Percentiles rank a stretch among this genome's conserved stretches.
phyloP scores from a whole-genome alignment of 148 eudicot genomes.

The Bassia scoparia region DNA sequence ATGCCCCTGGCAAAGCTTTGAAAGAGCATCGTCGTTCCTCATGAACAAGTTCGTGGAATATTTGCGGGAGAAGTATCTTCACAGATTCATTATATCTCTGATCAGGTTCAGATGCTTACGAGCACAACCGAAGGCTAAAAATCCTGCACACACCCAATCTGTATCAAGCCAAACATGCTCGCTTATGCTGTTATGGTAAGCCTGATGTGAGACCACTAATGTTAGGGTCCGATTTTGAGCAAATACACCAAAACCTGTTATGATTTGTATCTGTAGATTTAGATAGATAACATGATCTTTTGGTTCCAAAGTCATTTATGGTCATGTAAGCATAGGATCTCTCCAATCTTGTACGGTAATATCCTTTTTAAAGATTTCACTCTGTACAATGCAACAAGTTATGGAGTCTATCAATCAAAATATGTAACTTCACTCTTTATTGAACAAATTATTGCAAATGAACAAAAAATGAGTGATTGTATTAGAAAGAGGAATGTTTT shows the following conservation, averaged over 20 bases:
- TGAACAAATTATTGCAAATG: too few species aligned
- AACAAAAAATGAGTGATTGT: too few species aligned
- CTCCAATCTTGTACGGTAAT: slow-evolving; percentile 3
- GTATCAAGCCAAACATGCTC: slow-evolving; percentile 98
- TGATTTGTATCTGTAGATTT: slow-evolving; percentile 29
- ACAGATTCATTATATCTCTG: slow-evolving; percentile 78
- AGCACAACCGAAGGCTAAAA: slow-evolving; percentile 79
- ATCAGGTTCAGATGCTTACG: slow-evolving; percentile 80
- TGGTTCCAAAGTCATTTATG: not conserved
- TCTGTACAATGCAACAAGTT: not conserved
- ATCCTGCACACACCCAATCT: slow-evolving; percentile 84
- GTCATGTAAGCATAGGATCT: slow-evolving; percentile 15
- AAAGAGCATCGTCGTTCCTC: slow-evolving; percentile 77
- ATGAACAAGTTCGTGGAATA: slow-evolving; percentile 96
- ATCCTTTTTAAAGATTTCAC: not conserved
- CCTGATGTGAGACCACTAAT: slow-evolving; percentile 90
- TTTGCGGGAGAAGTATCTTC: slow-evolving; percentile 75
- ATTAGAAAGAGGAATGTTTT: too few species aligned
- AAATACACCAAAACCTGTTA: slow-evolving; percentile 65
- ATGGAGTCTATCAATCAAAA: too few species aligned
- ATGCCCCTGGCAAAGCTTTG: slow-evolving; percentile 85
- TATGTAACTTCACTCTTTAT: too few species aligned
- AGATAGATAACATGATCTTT: slow-evolving; percentile 24
- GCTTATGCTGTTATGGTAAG: slow-evolving; percentile 88
- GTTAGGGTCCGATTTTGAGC: slow-evolving; percentile 98